Evolutionary conservation across 331 rosid species (phyloP).

Genomic region (Cydonia oblonga): DNA sequence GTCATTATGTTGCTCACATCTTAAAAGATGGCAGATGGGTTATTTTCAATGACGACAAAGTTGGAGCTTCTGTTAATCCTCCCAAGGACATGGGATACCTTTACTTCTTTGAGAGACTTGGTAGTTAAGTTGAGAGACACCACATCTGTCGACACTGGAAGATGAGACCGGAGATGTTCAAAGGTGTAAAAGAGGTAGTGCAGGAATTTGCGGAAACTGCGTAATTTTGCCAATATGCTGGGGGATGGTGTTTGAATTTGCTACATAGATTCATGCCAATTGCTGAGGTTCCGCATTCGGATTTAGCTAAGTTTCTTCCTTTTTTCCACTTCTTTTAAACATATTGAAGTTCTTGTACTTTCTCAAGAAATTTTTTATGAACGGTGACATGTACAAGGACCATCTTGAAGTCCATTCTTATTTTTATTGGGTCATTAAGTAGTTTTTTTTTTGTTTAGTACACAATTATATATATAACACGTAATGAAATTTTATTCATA

Average conservation of each 20-base stretch:
- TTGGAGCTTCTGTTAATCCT: conserved; percentile 88
- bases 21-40: conserved; percentile 90
- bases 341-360: neutral
- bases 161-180: neutral
- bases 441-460: neutral
- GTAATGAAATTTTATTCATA: no score
- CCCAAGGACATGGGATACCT: conserved; percentile 99
- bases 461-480: neutral
- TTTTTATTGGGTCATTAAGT: neutral
- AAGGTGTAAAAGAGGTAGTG: neutral
- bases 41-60: conserved; percentile 83
- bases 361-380: neutral
- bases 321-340: neutral
- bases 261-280: neutral
- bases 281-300: neutral
- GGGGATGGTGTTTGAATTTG: neutral
- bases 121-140: conserved; percentile 18
- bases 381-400: neutral
- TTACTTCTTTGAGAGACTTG: conserved; percentile 79
- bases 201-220: neutral
- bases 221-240: neutral
- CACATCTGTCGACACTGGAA: neutral
- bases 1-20: conserved; percentile 94
- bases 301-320: neutral
- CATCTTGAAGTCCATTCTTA: neutral